Evolutionary conservation across 2,329 filamentous ascomycete genomes (phyloP).

Genomic region (Verticillium klebahnii): DNA sequence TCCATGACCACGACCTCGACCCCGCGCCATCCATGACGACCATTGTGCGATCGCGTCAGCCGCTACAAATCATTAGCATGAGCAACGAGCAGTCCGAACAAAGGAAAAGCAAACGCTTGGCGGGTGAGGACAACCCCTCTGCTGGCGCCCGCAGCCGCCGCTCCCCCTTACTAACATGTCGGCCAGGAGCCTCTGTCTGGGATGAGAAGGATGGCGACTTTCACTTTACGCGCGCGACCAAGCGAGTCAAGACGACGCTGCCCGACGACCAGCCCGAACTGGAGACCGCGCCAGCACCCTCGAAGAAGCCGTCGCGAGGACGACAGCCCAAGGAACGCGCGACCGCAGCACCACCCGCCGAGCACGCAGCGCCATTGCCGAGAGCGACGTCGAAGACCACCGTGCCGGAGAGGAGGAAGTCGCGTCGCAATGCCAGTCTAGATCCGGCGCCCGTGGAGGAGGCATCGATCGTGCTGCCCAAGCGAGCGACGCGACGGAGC

Average conservation of each 20-base stretch:
- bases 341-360: constrained; percentile 17
- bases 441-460: constrained; percentile 32
- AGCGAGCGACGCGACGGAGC: constrained; percentile 36
- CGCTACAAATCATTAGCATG: constrained; percentile 66
- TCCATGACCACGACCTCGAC: neutral
- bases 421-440: constrained; percentile 34
- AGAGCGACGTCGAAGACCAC: constrained; percentile 11
- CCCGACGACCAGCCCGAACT: constrained; percentile 32
- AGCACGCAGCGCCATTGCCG: constrained; percentile 19
- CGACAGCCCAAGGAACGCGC: constrained; percentile 29
- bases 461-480: constrained; percentile 30
- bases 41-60: constrained; percentile 58
- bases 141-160: neutral
- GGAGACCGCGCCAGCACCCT: constrained; percentile 30
- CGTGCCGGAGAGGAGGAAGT: constrained; percentile 22
- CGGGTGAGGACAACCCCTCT: constrained; percentile 41
- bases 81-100: constrained; percentile 57
- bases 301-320: constrained; percentile 34
- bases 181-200: constrained; percentile 29
- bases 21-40: constrained; percentile 63
- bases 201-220: constrained; percentile 78
- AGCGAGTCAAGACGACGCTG: constrained; percentile 56
- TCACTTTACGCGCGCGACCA: constrained; percentile 65
- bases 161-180: neutral
- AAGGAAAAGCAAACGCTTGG: constrained; percentile 60